These are phyloP conservation scores for Nothophoma quercina DNA, from an alignment of 2,329 filamentous ascomycete genomes.

Conservation along the genomic window DNA sequence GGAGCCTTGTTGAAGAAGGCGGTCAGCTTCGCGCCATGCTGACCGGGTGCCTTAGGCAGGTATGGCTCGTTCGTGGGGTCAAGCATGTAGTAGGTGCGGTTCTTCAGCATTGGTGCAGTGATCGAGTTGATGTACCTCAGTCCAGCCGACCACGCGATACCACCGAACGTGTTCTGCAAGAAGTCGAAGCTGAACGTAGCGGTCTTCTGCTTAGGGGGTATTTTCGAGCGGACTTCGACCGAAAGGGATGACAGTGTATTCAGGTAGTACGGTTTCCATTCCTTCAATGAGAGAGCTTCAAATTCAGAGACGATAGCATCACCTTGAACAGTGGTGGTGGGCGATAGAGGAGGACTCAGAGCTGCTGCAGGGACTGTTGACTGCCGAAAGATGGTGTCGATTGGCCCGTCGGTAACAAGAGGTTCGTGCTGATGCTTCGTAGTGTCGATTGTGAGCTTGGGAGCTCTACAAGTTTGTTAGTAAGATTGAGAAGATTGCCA, in stretches of 20 bases:
- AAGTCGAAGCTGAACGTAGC: slow-evolving; percentile 51
- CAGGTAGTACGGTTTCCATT: slow-evolving; percentile 51
- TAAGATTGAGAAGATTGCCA: too few species aligned
- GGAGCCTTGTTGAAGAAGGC: slow-evolving; percentile 54
- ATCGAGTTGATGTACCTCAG: slow-evolving; percentile 46
- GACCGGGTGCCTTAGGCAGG: slow-evolving; percentile 49
- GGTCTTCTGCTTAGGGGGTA: slow-evolving; percentile 33
- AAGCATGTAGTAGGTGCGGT: slow-evolving; percentile 53
- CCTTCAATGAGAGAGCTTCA: slow-evolving; percentile 21
- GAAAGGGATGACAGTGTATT: slow-evolving; percentile 37
- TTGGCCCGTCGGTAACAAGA: slow-evolving; percentile 30
- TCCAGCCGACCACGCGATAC: slow-evolving; percentile 51
- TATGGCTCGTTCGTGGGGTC: slow-evolving; percentile 51
- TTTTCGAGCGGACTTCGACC: slow-evolving; percentile 7
- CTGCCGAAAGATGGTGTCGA: slow-evolving; percentile 21
- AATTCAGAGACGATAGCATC: not conserved
- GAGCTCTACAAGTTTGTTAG: slow-evolving; percentile 12
- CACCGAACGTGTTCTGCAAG: slow-evolving; percentile 48
- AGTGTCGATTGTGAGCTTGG: slow-evolving; percentile 1
- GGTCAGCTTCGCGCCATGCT: slow-evolving; percentile 57
- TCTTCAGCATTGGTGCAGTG: slow-evolving; percentile 36
- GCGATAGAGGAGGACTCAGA: slow-evolving; percentile 22
- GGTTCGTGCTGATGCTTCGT: slow-evolving; percentile 12
- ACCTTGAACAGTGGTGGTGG: slow-evolving; percentile 14
- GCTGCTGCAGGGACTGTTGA: slow-evolving; percentile 7